Base-by-base conservation (phyloP, 768 basidiomycete species). In the Boletus huronensis region DNA sequence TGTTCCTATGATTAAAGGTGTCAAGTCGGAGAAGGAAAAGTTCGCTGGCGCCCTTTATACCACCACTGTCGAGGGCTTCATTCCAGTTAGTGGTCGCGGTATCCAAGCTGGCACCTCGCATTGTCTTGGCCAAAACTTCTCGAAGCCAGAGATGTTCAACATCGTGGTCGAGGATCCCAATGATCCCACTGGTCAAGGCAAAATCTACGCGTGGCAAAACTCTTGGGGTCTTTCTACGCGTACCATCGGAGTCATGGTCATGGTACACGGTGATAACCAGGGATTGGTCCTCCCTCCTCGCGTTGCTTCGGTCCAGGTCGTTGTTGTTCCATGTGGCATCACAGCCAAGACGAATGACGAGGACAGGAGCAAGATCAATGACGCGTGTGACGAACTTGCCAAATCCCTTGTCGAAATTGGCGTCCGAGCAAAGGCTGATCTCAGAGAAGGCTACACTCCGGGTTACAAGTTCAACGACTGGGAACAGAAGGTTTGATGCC, bases 381-480 rank as follows among this genome's bases (percentile, higher is more conserved):
- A 81, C 57, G 83, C 82, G 17, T 93, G 92, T 67, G 83, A 87
- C 42, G 83, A 86, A 56, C 80, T 97, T 54, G 92, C 89, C 35
- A 76, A 79, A 68, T 80, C 75, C 23, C 75, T 99, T 58, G 81
- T 83, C 70, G 84, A 83, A 63, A 78, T 78, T 7, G 93, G 84
- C 43, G 71, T 98, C 58, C 79, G 90, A 58, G 90, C 91, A 32
- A 92, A 87, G 72, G 92, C 92, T 2, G 97, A 99, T 75, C 75
- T 94, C 58, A 77, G 96, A 55, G 97, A 98, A 4, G 93, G 90
- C 8, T 97, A 98, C 72, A 98, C 96, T 29, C 97, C 97, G 9
- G 97, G 97, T 29, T 98, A 88, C 77, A 99, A 99, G 76, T 99
- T 97, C 78, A 97, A 98, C 69, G 93, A 98, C 65, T 98, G 96